A percentile compares a stretch with the other conserved stretches of the same genome.
Evolutionary conservation across 2,329 filamentous ascomycete genomes (phyloP).

Genomic region (Simplicillium sp.): DNA sequence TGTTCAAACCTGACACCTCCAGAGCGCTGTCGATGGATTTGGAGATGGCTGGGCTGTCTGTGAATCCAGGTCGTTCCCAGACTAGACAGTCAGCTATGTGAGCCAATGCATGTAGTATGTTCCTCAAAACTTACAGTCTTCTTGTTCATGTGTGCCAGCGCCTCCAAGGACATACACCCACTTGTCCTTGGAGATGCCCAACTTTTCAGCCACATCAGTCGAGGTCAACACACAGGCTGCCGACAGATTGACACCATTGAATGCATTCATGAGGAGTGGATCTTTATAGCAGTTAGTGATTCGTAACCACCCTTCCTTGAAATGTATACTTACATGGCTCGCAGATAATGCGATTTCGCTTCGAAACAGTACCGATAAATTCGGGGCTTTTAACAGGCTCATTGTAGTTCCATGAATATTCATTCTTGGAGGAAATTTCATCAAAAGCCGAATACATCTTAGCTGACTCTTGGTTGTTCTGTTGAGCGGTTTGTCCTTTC

Average conservation of each 20-base stretch:
- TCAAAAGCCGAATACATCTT: constrained; percentile 53
- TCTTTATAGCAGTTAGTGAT: constrained; percentile 28
- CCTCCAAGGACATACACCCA: constrained; percentile 59
- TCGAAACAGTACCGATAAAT: constrained; percentile 41
- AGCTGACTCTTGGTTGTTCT: constrained; percentile 51
- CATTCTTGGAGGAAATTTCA: constrained; percentile 40
- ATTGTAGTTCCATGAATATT: constrained; percentile 48
- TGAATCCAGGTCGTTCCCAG: constrained; percentile 51
- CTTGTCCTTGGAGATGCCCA: constrained; percentile 42
- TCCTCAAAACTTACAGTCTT: constrained; percentile 39
- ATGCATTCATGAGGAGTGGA: constrained; percentile 61
- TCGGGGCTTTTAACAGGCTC: constrained; percentile 32
- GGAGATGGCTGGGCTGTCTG: constrained; percentile 48
- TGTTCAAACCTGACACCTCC: constrained; percentile 31
- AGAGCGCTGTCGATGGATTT: constrained; percentile 46
- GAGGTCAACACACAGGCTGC: constrained; percentile 53
- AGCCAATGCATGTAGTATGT: too few relatives aligned
- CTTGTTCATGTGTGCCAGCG: constrained; percentile 49
- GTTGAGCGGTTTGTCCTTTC: constrained; percentile 38
- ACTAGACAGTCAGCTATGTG: constrained; percentile 25
- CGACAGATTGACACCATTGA: constrained; percentile 58
- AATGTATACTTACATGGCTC: constrained; percentile 45
- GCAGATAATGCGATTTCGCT: constrained; percentile 58
- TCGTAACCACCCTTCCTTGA: neutral
- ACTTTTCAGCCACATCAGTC: constrained; percentile 37